Conservation (phyloP, 108 stramenopile species). For the Fragilaria radians region DNA sequence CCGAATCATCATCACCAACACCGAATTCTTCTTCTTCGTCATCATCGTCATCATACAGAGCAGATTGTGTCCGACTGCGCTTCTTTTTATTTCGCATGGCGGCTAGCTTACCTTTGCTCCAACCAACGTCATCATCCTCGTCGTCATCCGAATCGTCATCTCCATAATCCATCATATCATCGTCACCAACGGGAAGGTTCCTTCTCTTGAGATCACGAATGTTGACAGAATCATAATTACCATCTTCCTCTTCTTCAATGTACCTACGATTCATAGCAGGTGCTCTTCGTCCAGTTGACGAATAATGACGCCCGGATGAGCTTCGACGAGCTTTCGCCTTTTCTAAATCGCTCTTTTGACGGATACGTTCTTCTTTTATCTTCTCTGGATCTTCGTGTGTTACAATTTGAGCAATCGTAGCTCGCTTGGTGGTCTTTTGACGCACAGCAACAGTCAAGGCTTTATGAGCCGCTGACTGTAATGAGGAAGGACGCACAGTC, state of each 20-base stretch:
- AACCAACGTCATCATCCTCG: constrained; percentile 60
- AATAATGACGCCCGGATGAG: constrained; percentile 1
- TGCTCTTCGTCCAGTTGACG: constrained; percentile 16
- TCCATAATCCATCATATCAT: constrained; percentile 16
- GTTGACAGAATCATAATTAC: constrained; percentile 66
- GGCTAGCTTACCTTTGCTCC: constrained; percentile 35
- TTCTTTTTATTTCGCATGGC: constrained; percentile 35
- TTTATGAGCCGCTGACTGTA: constrained; percentile 77
- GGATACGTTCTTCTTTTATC: constrained; percentile 58
- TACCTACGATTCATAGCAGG: constrained; percentile 67
- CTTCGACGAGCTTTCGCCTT: constrained; percentile 40
- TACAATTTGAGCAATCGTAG: constrained; percentile 64
- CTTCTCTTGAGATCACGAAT: constrained; percentile 43
- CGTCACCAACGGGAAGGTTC: constrained; percentile 42
- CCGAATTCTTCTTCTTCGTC: constrained; percentile 15
- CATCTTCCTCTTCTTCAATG: constrained; percentile 65
- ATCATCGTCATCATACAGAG: constrained; percentile 39
- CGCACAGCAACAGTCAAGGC: constrained; percentile 67
- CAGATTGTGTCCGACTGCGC: constrained; percentile 10
- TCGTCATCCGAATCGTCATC: constrained; percentile 62
- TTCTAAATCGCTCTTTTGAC: constrained; percentile 59
- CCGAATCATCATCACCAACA: constrained; percentile 11
- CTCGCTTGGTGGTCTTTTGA: constrained; percentile 65
- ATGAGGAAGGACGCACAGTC: constrained; percentile 53
- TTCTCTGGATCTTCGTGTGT: constrained; percentile 84